phyloP scores from a whole-genome alignment of 768 basidiomycete genomes.

The Psilocybe azurescens region DNA sequence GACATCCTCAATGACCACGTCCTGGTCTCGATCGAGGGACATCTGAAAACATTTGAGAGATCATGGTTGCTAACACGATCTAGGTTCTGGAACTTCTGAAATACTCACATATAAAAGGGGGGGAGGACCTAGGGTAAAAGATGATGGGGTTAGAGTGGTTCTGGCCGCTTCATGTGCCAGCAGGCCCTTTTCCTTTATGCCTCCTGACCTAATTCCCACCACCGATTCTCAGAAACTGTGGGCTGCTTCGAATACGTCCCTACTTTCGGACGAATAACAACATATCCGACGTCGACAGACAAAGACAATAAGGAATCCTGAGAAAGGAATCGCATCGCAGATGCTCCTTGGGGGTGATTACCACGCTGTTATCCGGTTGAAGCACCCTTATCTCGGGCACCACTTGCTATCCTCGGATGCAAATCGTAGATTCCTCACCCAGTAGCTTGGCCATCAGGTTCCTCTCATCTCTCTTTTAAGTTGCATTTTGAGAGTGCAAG shows the following conservation, averaged over 20 bases:
- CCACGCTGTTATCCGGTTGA: constrained; percentile 27
- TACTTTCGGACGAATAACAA: constrained; percentile 38
- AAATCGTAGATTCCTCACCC: constrained; percentile 23
- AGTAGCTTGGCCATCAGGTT: constrained; percentile 17
- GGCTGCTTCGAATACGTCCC: constrained; percentile 34
- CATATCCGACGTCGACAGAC: constrained; percentile 39
- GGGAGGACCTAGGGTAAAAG: constrained; percentile 21
- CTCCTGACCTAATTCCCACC: constrained; percentile 38
- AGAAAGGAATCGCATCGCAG: constrained; percentile 30
- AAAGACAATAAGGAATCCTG: constrained; percentile 40
- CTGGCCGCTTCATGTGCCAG: constrained; percentile 28
- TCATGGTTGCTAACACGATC: constrained; percentile 22
- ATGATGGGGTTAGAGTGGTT: constrained; percentile 33
- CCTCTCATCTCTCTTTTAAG: not conserved
- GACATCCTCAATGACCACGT: constrained; percentile 31
- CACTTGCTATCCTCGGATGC: constrained; percentile 17
- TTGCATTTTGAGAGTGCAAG: not conserved
- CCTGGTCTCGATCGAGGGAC: constrained; percentile 38
- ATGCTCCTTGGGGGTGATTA: constrained; percentile 23
- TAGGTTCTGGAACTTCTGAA: constrained; percentile 24
- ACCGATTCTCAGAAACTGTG: constrained; percentile 27
- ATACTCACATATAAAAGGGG: constrained; percentile 27
- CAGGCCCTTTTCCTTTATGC: constrained; percentile 39
- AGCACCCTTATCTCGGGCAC: constrained; percentile 20
- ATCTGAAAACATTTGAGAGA: constrained; percentile 30